Conservation (phyloP, 192 early-diverging fungal species). For the Coemansia erecta region DNA sequence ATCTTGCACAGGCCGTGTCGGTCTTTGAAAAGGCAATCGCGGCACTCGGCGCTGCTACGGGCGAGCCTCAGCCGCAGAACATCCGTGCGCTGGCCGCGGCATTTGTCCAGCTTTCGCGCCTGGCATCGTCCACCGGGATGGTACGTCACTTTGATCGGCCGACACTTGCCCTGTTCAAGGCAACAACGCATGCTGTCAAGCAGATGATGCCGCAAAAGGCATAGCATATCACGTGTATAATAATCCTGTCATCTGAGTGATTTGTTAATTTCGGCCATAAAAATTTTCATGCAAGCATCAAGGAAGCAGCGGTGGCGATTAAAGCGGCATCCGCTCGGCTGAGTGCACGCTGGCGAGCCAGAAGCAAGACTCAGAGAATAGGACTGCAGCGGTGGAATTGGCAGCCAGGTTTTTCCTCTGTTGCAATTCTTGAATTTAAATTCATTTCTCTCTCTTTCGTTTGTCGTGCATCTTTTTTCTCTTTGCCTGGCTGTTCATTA, state of each 20-base stretch:
- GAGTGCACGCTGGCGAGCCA: too few relatives aligned
- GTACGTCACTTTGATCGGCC: constrained; percentile 50
- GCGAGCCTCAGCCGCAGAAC: constrained; percentile 5
- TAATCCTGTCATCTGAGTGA: background rate
- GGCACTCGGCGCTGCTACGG: constrained; percentile 6
- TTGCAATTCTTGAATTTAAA: background rate
- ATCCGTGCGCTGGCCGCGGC: constrained; percentile 31
- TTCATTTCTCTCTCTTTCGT: constrained; percentile 5
- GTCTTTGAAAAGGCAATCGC: constrained; percentile 37
- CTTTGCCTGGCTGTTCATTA: too few relatives aligned
- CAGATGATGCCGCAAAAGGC: constrained; percentile 26
- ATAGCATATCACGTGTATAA: background rate
- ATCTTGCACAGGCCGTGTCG: constrained; percentile 33
- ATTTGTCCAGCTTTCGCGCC: constrained; percentile 43
- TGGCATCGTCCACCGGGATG: constrained; percentile 38
- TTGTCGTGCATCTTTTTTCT: background rate
- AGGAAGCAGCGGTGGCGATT: background rate
- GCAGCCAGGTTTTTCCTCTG: background rate
- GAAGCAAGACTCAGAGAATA: too few relatives aligned
- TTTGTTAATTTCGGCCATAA: background rate
- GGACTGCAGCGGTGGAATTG: too few relatives aligned
- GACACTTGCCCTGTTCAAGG: constrained; percentile 47
- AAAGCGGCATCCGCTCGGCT: too few relatives aligned
- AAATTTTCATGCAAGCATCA: background rate
- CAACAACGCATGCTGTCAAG: constrained; percentile 44